These are phyloP conservation scores for Scedosporium apiospermum DNA, from an alignment of 2,329 filamentous ascomycete genomes.

Conservation along the genomic window DNA sequence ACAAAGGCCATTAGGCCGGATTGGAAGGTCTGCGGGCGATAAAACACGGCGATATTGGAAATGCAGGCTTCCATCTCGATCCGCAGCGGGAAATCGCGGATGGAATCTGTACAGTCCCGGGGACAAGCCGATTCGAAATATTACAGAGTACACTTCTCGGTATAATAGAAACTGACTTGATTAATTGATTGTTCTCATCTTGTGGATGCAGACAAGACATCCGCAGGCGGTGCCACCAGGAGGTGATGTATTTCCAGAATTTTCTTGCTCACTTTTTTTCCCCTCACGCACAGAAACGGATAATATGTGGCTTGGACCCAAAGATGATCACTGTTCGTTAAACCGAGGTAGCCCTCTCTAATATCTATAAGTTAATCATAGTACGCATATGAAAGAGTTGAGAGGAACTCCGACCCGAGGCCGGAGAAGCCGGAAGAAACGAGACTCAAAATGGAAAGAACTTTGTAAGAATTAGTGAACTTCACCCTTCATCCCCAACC, in stretches of 20 bases:
- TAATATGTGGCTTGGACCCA: not conserved
- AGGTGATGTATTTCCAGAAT: not conserved
- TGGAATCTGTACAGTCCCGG: not conserved
- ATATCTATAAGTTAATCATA: too few species aligned
- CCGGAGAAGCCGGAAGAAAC: too few species aligned
- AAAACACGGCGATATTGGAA: not conserved
- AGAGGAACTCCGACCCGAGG: too few species aligned
- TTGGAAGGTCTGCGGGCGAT: not conserved
- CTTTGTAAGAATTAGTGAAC: too few species aligned
- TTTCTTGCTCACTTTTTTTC: not conserved
- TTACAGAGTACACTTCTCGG: too few species aligned
- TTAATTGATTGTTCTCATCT: not conserved
- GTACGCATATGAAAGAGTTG: too few species aligned
- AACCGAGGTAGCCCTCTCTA: too few species aligned
- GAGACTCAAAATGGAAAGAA: too few species aligned
- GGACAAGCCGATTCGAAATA: not conserved
- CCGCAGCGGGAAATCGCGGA: not conserved
- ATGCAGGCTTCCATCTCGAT: not conserved
- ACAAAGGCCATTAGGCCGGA: not conserved
- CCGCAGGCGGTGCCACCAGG: not conserved
- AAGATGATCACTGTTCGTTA: not conserved
- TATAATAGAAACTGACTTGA: too few species aligned
- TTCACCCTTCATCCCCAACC: too few species aligned
- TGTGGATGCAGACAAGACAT: not conserved
- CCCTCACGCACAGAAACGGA: not conserved